Evolutionary conservation across 2,329 filamentous ascomycete species (phyloP), one percentile per base, ranked within the genome.

Genomic region (Arthrobotrys entomopaga): DNA sequence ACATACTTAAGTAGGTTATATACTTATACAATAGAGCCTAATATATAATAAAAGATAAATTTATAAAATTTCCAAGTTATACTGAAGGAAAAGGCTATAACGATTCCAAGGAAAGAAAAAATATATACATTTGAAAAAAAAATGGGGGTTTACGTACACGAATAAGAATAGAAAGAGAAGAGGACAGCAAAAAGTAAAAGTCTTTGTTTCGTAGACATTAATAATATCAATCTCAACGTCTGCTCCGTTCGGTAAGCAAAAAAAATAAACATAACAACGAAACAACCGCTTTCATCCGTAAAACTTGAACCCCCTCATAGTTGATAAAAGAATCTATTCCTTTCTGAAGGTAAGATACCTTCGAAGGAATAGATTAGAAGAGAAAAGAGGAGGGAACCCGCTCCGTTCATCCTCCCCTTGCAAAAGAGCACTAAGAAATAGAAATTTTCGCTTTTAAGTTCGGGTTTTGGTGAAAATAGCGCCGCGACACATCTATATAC

Each of bases 241-340:
- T 38, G 50, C 38, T 58, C 19, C 46, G 8, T 50, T 1, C 13
- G 2, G 13, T 20, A 50, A 50, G 20, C 19, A 26, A 53, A 49
- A 42, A 29, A 26, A 53, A 49, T 34, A 29, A 38, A 67, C 15
- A 50, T 40, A 34, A 56, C 15, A 29, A 19, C 29, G 34, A 19
- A 49, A 67, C 16, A 20, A n/a, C 20, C 13, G 26, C n/a, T 57
- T 19, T 57, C 19, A 2, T 46, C 22, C 22, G 3, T 19, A 19
- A 15, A 42, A 24, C 53, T 42, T 84, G 40, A 93, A 85, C 66
- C 93, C 90, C 24, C n/a, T n/a, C n/a, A n/a, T 26, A 7, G 3
- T 26, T 26, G 24, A 26, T 26, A 26, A 26, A 26, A 26, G 24
- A 26, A 3, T 26, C 24, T 10, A 34, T 34, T 34, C 29, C 1